Evolutionary conservation across 257 asterid species (phyloP).

Genomic region (Avicennia marina): DNA sequence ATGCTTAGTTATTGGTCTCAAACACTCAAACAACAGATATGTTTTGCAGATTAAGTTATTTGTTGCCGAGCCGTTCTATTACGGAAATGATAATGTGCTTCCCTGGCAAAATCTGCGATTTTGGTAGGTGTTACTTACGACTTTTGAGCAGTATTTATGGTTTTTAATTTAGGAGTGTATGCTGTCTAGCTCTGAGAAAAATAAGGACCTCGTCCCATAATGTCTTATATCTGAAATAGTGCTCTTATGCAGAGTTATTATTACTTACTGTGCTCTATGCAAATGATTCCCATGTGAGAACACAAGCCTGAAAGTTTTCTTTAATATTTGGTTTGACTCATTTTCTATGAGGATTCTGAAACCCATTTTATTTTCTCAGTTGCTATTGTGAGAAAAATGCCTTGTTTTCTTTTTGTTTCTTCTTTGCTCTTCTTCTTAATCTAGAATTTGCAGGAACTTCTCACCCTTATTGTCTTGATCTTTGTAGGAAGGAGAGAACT

Average conservation of each 20-base stretch:
- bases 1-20: constrained; percentile 9
- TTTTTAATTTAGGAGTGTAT: too few species aligned
- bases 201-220: background rate
- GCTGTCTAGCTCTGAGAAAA: background rate
- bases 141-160: background rate
- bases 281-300: background rate
- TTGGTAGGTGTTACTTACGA: constrained; percentile 47
- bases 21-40: background rate
- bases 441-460: background rate
- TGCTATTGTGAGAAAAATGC: background rate
- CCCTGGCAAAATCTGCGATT: constrained; percentile 95
- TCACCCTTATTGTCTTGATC: constrained; percentile 8
- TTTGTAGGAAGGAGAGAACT: constrained; percentile 76
- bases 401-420: background rate
- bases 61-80: constrained; percentile 91
- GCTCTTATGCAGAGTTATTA: background rate
- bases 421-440: background rate
- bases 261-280: constrained; percentile 1
- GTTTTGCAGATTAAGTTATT: constrained; percentile 65
- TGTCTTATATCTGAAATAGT: background rate
- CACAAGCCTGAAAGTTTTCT: background rate
- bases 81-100: constrained; percentile 60
- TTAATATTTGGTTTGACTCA: background rate
- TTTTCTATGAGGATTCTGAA: background rate
- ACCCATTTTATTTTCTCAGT: background rate